These are phyloP conservation scores for Eucalyptus polyanthemos DNA, from an alignment of 345 rosid species.

Conservation along the genomic window DNA sequence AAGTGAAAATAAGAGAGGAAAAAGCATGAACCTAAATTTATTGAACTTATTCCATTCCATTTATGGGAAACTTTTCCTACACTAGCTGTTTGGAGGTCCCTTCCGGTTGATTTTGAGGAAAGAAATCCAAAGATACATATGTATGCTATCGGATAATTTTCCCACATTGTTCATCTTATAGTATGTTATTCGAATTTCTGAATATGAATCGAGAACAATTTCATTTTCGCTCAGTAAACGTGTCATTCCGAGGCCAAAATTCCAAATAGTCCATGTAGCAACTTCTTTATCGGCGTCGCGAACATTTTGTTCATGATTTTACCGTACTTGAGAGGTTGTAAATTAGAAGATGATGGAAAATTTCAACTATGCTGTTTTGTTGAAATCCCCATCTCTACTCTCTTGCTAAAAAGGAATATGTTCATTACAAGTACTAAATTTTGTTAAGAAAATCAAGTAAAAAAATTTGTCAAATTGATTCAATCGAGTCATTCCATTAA, in stretches of 20 bases:
- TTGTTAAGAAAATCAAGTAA: no score
- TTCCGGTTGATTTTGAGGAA: background rate
- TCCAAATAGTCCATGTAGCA: background rate
- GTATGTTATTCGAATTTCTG: background rate
- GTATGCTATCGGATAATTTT: background rate
- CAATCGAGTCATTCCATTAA: no score
- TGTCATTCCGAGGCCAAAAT: background rate
- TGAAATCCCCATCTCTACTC: background rate
- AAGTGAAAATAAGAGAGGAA: background rate
- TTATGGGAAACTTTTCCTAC: background rate
- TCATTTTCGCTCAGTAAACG: background rate
- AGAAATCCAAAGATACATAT: background rate
- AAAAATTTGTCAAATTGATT: no score
- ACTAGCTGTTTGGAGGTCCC: background rate
- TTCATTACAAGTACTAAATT: no score
- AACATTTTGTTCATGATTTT: background rate
- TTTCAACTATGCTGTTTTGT: background rate
- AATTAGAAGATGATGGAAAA: background rate
- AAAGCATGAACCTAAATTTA: background rate
- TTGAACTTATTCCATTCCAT: background rate
- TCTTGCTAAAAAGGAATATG: background rate
- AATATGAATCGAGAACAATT: background rate
- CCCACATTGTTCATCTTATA: background rate
- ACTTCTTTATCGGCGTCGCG: background rate
- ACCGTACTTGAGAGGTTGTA: background rate